Conservation (phyloP, 2,329 filamentous ascomycete genomes). For the Talaromyces sp. region DNA sequence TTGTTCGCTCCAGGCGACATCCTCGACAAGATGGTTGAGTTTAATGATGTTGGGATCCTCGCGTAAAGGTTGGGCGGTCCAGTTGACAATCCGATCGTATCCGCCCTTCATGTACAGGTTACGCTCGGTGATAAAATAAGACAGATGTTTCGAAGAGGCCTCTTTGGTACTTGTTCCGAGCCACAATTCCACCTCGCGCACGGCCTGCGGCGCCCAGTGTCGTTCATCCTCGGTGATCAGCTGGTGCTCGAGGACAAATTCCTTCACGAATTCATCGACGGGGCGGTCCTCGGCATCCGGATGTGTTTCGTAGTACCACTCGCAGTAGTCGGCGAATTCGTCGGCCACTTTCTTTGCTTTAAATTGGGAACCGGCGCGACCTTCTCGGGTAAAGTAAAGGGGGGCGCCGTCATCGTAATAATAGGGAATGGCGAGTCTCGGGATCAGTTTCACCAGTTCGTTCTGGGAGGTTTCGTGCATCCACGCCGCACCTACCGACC, state of each 20-base stretch:
- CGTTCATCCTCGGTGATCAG: conserved; percentile 47
- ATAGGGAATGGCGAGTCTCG: conserved; percentile 46
- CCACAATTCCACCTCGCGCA: conserved; percentile 49
- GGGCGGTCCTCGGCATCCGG: conserved; percentile 46
- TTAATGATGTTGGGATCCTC: conserved; percentile 38
- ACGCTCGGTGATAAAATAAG: conserved; percentile 48
- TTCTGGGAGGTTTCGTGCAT: conserved; percentile 52
- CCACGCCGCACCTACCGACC: conserved; percentile 45
- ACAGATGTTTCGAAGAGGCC: conserved; percentile 47
- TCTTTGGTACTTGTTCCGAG: conserved; percentile 47
- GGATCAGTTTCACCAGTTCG: conserved; percentile 47
- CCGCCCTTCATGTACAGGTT: conserved; percentile 52
- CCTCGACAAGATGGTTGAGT: conserved; percentile 43
- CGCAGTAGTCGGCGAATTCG: conserved; percentile 48
- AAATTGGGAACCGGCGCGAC: conserved; percentile 48
- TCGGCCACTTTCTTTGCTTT: conserved; percentile 52
- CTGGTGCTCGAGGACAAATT: conserved; percentile 46
- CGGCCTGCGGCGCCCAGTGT: conserved; percentile 48
- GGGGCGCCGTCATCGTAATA: conserved; percentile 51
- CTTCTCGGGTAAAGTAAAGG: conserved; percentile 47
- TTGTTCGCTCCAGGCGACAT: conserved; percentile 42
- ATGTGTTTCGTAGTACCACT: conserved; percentile 46
- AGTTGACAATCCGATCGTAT: conserved; percentile 49
- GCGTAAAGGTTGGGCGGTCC: conserved; percentile 42
- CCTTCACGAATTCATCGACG: conserved; percentile 44